Base-by-base conservation (phyloP, 1,284 basidiomycete species). In the Puccinia novopanici region DNA sequence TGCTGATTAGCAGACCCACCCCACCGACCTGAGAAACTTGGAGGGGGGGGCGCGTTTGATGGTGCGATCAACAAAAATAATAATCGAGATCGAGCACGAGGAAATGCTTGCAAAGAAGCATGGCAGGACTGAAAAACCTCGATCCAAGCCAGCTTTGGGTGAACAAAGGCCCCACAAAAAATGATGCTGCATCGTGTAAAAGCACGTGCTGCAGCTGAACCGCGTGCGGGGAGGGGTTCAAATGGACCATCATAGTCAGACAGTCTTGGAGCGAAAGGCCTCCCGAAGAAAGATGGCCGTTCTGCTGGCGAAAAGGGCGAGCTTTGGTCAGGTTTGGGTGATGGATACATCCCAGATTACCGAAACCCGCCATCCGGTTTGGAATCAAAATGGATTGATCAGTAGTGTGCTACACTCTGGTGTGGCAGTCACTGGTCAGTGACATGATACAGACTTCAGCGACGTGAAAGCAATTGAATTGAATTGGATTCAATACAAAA, bases 401-500 rank as follows among this genome's bases (percentile, higher is more conserved):
- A 42, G 15, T 15, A n/a, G 22, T 54, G 52, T 54, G 6, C 22
- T 19, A 15, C 8, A 15, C 15, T n/a, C 13, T n/a, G 52, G 2
- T 54, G 15, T 2, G 10, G 45, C 17, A 48, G 12, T 13, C 45
- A 13, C 17, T 48, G n/a, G n/a, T n/a, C n/a, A n/a, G n/a, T n/a
- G 24, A 59, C 27, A 59, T 59, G 24, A 59, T 59, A 34, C 55
- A 34, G n/a, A 59, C 22, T n/a, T 9, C 2, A 55, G 24, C 2
- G 34, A 34, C 34, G 34, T 34, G 13, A 15, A 40, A 37, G 19
- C 8, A 40, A 9, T 5, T 30, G 63, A 13, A n/a, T 67, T 67
- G 42, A 67, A 67, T 67, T 67, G n/a, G 48, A 67, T 45, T 42
- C 42, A 67, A 67, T 48, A 27, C 40, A 65, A 59, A 59, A 59